Evolutionary conservation across 2,329 filamentous ascomycete genomes (phyloP).

Genomic region (Apiospora marii): DNA sequence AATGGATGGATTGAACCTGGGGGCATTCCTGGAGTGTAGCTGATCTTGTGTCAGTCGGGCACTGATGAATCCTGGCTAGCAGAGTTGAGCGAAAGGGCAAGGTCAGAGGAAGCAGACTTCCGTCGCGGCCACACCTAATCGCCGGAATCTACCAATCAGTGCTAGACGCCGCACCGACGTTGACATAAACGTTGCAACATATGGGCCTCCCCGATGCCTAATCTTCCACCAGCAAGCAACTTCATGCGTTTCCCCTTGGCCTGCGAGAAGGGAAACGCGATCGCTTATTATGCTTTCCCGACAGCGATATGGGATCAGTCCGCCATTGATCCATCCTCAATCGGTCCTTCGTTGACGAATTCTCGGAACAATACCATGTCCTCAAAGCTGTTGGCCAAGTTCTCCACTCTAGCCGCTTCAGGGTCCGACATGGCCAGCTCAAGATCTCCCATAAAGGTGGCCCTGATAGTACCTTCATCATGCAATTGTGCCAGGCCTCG

Average conservation of each 20-base stretch:
- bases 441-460: slow-evolving; percentile 48
- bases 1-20: background rate
- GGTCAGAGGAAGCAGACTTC: slow-evolving; percentile 10
- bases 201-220: background rate
- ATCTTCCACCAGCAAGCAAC: background rate
- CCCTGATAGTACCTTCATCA: slow-evolving; percentile 40
- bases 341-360: slow-evolving; percentile 29
- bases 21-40: background rate
- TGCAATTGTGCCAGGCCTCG: slow-evolving; percentile 32
- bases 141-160: background rate
- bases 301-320: background rate
- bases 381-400: slow-evolving; percentile 43
- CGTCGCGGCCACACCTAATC: slow-evolving; percentile 3
- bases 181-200: background rate
- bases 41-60: background rate
- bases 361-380: slow-evolving; percentile 46
- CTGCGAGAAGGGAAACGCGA: background rate
- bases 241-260: background rate
- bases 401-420: slow-evolving; percentile 44
- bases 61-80: background rate
- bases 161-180: background rate
- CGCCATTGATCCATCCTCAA: slow-evolving; percentile 7
- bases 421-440: slow-evolving; percentile 46
- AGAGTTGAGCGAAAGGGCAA: background rate
- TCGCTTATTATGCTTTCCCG: background rate